Evolutionary conservation across 73 alveolate species (phyloP).

Genomic region (Loxodes magnus): DNA sequence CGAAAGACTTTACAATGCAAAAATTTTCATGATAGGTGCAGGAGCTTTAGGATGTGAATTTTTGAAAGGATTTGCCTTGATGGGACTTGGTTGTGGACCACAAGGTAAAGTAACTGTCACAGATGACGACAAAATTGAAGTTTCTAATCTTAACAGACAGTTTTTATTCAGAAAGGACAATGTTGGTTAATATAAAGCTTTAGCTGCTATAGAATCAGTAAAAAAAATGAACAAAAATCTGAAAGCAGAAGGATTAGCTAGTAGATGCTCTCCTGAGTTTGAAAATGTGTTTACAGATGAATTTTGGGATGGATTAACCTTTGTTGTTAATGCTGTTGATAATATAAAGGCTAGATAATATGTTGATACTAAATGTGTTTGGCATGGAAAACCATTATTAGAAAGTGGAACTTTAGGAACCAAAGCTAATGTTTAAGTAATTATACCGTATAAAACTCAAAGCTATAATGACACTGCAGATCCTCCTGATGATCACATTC

Average conservation of each 20-base stretch:
- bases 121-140: constrained; percentile 93
- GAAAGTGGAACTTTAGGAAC: constrained; percentile 95
- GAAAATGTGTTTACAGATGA: constrained; percentile 79
- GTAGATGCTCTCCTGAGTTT: constrained; percentile 72
- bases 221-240: constrained; percentile 68
- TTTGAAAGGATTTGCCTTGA: constrained; percentile 82
- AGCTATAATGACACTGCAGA: constrained; percentile 88
- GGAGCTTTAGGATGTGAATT: constrained; percentile 98
- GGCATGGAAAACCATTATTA: constrained; percentile 78
- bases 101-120: constrained; percentile 82
- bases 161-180: constrained; percentile 89
- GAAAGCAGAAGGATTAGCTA: constrained; percentile 52
- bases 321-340: constrained; percentile 90
- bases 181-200: constrained; percentile 87
- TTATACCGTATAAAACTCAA: constrained; percentile 78
- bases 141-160: constrained; percentile 94
- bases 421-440: constrained; percentile 78
- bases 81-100: constrained; percentile 82
- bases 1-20: constrained; percentile 19
- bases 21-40: constrained; percentile 82
- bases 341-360: constrained; percentile 83
- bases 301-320: constrained; percentile 84
- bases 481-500: constrained; percentile 92
- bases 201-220: constrained; percentile 71
- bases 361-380: constrained; percentile 86